A percentile compares a stretch with the other conserved stretches of the same genome.
Evolutionary conservation across 371 early-diverging fungal genomes (phyloP).

Genomic region (Mucor indicus): DNA sequence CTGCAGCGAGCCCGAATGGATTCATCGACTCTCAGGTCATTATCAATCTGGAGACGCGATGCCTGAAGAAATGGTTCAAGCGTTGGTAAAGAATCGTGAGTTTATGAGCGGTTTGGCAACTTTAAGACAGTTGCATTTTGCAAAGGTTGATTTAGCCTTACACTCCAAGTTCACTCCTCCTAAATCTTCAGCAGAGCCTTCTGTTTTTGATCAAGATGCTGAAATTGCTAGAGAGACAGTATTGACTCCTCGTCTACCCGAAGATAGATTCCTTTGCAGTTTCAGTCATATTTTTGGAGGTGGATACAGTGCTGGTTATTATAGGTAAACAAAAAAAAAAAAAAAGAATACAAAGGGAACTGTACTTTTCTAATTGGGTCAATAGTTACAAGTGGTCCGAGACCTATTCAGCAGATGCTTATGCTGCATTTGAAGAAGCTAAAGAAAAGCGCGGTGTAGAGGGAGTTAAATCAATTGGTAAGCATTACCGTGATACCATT

Average conservation of each 20-base stretch:
- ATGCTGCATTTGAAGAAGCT: constrained; percentile 64
- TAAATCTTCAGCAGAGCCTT: constrained; percentile 19
- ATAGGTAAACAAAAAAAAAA: constrained; percentile 33
- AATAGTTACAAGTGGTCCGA: constrained; percentile 68
- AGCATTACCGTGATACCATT: constrained; percentile 61
- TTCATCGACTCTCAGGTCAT: constrained; percentile 52
- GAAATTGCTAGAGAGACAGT: constrained; percentile 52
- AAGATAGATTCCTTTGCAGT: constrained; percentile 61
- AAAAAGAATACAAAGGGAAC: neutral
- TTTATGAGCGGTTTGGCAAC: constrained; percentile 62
- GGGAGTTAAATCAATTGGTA: constrained; percentile 39
- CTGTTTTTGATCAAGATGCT: constrained; percentile 58
- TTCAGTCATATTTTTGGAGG: constrained; percentile 69
- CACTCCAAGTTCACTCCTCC: constrained; percentile 52
- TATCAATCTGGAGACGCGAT: constrained; percentile 58
- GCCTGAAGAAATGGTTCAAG: constrained; percentile 60
- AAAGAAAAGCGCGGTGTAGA: constrained; percentile 24
- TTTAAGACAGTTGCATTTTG: constrained; percentile 62
- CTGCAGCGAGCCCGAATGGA: constrained; percentile 59
- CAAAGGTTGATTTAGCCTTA: constrained; percentile 56
- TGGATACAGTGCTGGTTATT: constrained; percentile 65
- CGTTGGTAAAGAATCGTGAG: constrained; percentile 48
- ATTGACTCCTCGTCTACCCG: constrained; percentile 48
- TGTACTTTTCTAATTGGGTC: neutral
- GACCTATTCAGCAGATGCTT: constrained; percentile 68